Evolutionary conservation across 768 basidiomycete genomes (phyloP), one percentile per base, ranked within the genome.

Genomic region (Leccinum subgranulosum): DNA sequence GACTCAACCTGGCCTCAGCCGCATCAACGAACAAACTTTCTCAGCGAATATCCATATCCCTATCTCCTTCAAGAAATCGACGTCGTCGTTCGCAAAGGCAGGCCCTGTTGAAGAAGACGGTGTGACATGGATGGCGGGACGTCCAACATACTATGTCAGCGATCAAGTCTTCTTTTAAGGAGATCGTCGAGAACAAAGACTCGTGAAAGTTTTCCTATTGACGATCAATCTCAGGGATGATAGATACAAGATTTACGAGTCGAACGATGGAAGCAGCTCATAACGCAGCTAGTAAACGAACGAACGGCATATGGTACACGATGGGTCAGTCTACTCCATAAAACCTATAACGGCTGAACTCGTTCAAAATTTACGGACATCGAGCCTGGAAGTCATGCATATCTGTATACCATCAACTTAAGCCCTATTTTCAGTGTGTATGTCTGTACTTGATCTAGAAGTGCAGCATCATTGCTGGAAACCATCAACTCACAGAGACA

Each of bases 21-120:
- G 23, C 23, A 23, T n/a, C n/a, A n/a, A n/a, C n/a, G n/a, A n/a
- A n/a, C n/a, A n/a, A n/a, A n/a, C 77, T 49, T 91, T 89, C 66
- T 92, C 84, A 71, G 98, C 96, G 67, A 88, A 85, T 59, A 86
- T 84, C 92, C 92, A 98, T 65, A 90, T 88, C 51, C 82, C 82
- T 5, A 84, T 77, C 43, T 79, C 78, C 65, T 81, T 87, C 54
- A 89, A 88, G 70, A 89, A 92, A 74, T 92, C 87, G 11, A 94
- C 83, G 57, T 88, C 88, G 74, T 97, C 93, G 43, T 83, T 78
- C 51, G 84, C 87, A 71, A 96, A 95, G 28, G 75, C 74, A 63
- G 81, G 81, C 36, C 36, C 17, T 53, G 78, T 76, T 54, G 81
- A 81, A 41, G 85, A 34, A 34, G 0, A 34, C 14, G 12, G 0